A percentile compares a stretch with the other conserved stretches of the same genome.
Conservation (phyloP, 495 filamentous ascomycete species). For the Neurospora sp. region DNA sequence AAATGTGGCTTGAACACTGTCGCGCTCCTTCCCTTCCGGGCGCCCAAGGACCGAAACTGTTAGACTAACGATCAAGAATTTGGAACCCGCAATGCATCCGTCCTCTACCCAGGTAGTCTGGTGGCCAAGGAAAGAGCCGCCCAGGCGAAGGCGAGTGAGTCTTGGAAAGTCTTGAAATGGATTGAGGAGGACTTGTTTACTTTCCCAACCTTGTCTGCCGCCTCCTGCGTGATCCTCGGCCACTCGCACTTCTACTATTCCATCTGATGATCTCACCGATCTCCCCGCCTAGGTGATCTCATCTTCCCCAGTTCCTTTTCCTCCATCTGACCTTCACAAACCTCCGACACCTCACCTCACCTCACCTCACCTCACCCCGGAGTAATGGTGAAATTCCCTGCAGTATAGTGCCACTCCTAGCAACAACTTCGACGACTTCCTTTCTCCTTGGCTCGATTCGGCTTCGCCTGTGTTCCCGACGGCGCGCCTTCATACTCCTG, state of each 20-base stretch:
- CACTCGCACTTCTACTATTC: background rate
- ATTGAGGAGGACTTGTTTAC: background rate
- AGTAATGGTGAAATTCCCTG: background rate
- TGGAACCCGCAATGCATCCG: background rate
- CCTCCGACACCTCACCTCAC: background rate
- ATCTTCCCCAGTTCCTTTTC: background rate
- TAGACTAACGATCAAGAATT: background rate
- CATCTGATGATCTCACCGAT: background rate
- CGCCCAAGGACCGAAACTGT: background rate
- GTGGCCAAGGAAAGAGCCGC: background rate
- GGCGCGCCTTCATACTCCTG: background rate
- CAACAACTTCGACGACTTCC: background rate
- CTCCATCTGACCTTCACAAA: background rate
- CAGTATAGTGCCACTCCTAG: background rate
- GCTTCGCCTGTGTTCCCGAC: background rate
- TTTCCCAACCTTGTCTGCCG: background rate
- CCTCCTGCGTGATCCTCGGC: background rate
- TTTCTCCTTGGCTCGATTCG: background rate
- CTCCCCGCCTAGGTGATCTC: background rate
- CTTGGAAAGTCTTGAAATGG: background rate
- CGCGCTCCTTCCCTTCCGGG: background rate
- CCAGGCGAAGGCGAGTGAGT: background rate
- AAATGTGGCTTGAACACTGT: slow-evolving; percentile 6
- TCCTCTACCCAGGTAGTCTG: background rate
- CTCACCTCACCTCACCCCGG: background rate